Conservation (phyloP, 2,329 filamentous ascomycete species). For the Fusarium sp. region DNA sequence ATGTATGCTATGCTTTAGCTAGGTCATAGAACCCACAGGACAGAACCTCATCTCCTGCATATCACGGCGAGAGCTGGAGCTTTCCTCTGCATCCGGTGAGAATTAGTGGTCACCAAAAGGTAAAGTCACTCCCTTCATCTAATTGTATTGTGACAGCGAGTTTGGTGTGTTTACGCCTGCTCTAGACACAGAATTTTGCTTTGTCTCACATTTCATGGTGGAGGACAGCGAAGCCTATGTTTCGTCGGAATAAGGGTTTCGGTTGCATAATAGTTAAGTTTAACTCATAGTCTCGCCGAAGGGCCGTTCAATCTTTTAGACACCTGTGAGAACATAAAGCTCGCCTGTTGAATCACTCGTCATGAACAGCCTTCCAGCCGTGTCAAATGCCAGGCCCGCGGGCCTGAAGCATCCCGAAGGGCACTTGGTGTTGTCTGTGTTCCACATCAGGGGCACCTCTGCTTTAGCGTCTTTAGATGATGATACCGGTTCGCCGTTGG, state of each 20-base stretch:
- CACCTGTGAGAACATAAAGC: not conserved
- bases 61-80: accelerated
- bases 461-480: constrained; percentile 2
- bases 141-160: not conserved
- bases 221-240: not conserved
- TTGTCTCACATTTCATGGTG: too few species aligned
- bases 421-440: not conserved
- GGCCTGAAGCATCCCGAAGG: constrained; percentile 13
- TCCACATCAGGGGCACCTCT: constrained; percentile 17
- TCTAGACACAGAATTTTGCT: too few species aligned
- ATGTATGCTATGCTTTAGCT: not conserved
- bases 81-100: not conserved
- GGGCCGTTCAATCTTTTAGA: accelerated
- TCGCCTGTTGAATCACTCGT: constrained; percentile 15
- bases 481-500: not conserved
- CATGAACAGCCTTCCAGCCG: constrained; percentile 1
- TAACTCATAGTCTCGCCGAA: not conserved
- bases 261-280: not conserved
- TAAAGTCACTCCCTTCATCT: not conserved
- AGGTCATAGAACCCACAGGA: not conserved
- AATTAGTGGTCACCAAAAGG: not conserved
- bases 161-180: too few species aligned
- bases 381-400: not conserved
- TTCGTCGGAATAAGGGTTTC: not conserved
- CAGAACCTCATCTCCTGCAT: not conserved